Conservation (phyloP, 1,139 yeast species). For the Candida sp. region DNA sequence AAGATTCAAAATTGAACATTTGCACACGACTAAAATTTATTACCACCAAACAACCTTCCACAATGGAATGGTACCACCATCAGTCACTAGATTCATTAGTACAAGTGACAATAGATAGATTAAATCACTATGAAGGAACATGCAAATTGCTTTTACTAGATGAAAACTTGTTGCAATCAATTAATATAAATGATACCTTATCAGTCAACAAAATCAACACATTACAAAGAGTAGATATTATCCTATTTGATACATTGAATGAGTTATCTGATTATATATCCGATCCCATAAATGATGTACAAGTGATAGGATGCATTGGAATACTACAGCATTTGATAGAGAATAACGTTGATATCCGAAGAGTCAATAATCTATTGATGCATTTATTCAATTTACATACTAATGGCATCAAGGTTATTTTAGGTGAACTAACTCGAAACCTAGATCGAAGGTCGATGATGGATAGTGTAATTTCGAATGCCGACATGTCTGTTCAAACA, state of each 20-base stretch:
- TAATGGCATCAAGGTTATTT: neutral
- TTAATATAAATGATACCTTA: neutral
- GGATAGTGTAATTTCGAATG: neutral
- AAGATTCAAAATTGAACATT: neutral
- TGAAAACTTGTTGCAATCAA: neutral
- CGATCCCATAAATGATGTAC: neutral
- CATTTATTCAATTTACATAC: neutral
- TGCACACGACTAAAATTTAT: constrained; percentile 1
- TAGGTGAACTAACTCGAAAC: neutral
- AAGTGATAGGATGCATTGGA: neutral
- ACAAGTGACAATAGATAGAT: neutral
- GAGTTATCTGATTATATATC: neutral
- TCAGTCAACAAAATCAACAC: neutral
- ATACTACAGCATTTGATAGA: neutral
- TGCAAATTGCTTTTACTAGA: neutral
- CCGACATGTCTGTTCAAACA: neutral
- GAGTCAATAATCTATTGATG: neutral
- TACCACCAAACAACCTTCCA: neutral
- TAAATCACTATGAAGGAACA: neutral
- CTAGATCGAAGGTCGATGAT: neutral
- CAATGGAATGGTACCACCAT: neutral
- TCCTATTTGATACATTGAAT: neutral
- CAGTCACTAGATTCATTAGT: neutral
- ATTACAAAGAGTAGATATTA: neutral
- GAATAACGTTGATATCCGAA: neutral